These are phyloP conservation scores for Amylocarpus encephaloides DNA, from an alignment of 2,329 filamentous ascomycete genomes.

Conservation along the genomic window DNA sequence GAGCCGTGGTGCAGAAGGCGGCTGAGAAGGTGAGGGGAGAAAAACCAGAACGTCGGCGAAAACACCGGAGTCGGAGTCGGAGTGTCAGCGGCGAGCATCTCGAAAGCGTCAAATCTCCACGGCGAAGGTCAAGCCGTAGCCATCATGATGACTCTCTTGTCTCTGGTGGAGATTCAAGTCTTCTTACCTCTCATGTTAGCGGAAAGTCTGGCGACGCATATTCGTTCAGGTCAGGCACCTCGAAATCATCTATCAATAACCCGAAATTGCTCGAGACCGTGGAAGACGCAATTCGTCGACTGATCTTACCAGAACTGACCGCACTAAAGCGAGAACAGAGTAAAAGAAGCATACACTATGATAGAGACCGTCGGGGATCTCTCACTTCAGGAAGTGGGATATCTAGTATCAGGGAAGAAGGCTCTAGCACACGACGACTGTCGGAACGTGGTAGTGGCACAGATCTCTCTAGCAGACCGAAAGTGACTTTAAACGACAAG, in stretches of 20 bases:
- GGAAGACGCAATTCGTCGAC: conserved; percentile 65
- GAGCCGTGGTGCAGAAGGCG: conserved; percentile 58
- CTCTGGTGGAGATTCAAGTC: conserved; percentile 50
- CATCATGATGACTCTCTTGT: conserved; percentile 42
- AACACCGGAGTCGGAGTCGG: conserved; percentile 39
- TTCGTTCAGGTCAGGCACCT: conserved; percentile 51
- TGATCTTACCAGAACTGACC: conserved; percentile 81
- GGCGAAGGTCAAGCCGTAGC: conserved; percentile 43
- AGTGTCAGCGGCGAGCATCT: conserved; percentile 41
- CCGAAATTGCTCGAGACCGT: conserved; percentile 66
- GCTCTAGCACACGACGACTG: conserved; percentile 29
- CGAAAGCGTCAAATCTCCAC: conserved; percentile 39
- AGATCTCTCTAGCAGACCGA: conserved; percentile 43
- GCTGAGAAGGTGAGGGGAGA: conserved; percentile 58
- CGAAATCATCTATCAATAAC: conserved; percentile 63
- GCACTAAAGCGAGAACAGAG: conserved; percentile 87
- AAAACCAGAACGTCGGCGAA: conserved; percentile 39
- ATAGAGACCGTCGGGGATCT: conserved; percentile 54
- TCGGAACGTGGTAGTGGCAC: conserved; percentile 37
- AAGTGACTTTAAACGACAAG: conserved; percentile 53
- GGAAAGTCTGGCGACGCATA: conserved; percentile 49
- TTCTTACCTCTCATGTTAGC: conserved; percentile 50
- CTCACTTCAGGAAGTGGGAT: conserved; percentile 49
- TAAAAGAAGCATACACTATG: conserved; percentile 63
- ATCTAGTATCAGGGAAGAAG: conserved; percentile 39